Percentiles rank a stretch among this genome's conserved stretches.
phyloP scores from a whole-genome alignment of 306 rosid genomes.

The Astragalus glycyphyllos region DNA sequence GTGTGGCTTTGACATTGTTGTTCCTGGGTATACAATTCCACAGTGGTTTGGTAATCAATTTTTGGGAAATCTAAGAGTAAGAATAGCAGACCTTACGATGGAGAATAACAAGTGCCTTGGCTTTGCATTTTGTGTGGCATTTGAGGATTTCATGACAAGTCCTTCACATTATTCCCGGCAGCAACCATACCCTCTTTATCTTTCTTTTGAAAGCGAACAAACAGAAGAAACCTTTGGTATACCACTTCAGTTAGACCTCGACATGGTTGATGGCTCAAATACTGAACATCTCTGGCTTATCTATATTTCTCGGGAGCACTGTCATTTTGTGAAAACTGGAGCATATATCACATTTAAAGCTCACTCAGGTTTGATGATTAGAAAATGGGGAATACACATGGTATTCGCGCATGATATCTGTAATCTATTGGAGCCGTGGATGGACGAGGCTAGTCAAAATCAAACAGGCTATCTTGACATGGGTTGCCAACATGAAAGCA shows the following conservation, averaged over 20 bases:
- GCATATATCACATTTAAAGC: background rate
- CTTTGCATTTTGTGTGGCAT: slow-evolving; percentile 11
- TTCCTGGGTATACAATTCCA: background rate
- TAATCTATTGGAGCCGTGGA: too few species aligned
- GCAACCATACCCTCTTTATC: background rate
- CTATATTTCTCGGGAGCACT: background rate
- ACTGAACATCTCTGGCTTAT: background rate
- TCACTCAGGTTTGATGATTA: background rate
- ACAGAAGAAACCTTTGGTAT: background rate
- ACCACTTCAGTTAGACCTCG: background rate
- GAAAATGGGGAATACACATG: background rate
- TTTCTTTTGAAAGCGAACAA: background rate
- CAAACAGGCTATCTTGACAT: too few species aligned
- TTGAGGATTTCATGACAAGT: background rate
- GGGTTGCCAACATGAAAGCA: background rate
- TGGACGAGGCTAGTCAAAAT: too few species aligned
- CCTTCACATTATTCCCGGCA: too few species aligned
- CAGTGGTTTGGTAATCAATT: background rate
- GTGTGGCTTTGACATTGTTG: slow-evolving; percentile 27
- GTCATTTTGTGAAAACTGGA: background rate
- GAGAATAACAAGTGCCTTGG: background rate
- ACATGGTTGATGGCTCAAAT: background rate
- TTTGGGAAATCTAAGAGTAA: background rate
- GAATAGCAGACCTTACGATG: background rate
- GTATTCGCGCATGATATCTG: background rate